Evolutionary conservation across 495 filamentous ascomycete species (phyloP).

Genomic region (Penicillium bialowiezense): DNA sequence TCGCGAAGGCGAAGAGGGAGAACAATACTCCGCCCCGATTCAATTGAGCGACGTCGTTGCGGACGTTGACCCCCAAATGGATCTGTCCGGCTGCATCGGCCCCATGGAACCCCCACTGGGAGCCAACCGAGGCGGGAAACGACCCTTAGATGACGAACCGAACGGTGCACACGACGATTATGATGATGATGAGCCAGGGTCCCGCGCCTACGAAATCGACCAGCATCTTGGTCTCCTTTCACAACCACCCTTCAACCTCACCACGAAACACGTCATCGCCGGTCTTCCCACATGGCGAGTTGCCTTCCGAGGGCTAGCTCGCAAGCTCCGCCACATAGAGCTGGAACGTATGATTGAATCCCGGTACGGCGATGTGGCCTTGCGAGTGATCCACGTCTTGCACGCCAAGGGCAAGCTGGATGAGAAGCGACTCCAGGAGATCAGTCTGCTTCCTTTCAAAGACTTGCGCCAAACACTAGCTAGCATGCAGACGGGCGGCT

Average conservation of each 20-base stretch:
- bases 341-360: constrained; percentile 74
- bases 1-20: constrained; percentile 51
- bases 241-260: constrained; percentile 67
- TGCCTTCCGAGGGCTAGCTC: constrained; percentile 67
- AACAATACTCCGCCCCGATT: constrained; percentile 37
- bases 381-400: constrained; percentile 77
- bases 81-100: constrained; percentile 38
- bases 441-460: constrained; percentile 73
- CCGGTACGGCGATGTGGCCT: constrained; percentile 69
- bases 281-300: constrained; percentile 75
- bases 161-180: constrained; percentile 37
- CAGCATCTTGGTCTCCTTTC: constrained; percentile 75
- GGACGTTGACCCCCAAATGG: constrained; percentile 39
- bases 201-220: constrained; percentile 53
- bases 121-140: constrained; percentile 32
- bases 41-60: constrained; percentile 33
- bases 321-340: constrained; percentile 66
- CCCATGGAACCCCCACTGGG: constrained; percentile 26
- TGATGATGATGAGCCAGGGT: constrained; percentile 34
- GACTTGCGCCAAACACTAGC: constrained; percentile 78
- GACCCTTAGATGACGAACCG: constrained; percentile 24
- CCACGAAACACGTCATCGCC: constrained; percentile 39
- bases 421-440: constrained; percentile 74
- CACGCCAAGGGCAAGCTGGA: constrained; percentile 85
- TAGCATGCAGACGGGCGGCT: constrained; percentile 75